Conservation (phyloP, 352 stramenopile genomes). For the Globisporangium abappressorium region DNA sequence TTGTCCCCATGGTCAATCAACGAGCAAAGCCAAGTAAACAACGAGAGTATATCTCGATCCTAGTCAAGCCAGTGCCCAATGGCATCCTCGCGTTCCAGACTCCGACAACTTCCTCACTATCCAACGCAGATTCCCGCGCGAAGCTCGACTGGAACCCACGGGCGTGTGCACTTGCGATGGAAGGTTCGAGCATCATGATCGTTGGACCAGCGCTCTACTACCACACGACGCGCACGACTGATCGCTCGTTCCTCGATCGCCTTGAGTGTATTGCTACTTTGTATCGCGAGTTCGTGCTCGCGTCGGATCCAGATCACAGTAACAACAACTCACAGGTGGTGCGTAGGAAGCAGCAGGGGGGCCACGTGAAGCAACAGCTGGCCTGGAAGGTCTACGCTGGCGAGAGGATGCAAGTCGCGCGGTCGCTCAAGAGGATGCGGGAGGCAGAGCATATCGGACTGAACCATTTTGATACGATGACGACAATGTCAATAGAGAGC, state of each 20-base stretch:
- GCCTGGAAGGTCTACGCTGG: conserved; percentile 61
- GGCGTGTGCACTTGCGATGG: conserved; percentile 22
- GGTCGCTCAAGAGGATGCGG: conserved; percentile 29
- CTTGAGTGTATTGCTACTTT: neutral
- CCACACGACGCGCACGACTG: neutral
- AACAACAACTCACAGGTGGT: neutral
- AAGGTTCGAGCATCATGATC: conserved; percentile 4
- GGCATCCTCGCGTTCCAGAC: conserved; percentile 27
- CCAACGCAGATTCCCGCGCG: neutral
- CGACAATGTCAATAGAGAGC: neutral
- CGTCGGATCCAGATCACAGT: neutral
- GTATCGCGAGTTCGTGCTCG: neutral
- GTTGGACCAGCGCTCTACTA: conserved; percentile 26
- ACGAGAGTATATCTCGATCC: neutral
- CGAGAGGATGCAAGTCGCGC: conserved; percentile 40
- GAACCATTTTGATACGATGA: neutral
- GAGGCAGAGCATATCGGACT: conserved; percentile 12
- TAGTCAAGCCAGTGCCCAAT: conserved; percentile 17
- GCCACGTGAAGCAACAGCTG: conserved; percentile 35
- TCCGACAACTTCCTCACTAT: neutral
- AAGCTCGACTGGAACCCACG: conserved; percentile 27
- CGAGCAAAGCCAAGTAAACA: neutral
- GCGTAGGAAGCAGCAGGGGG: conserved; percentile 6
- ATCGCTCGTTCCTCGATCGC: conserved; percentile 5
- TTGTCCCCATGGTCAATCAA: neutral